Evolutionary conservation across 1,284 basidiomycete genomes (phyloP).

Genomic region (Sanghuangporus weigelae): DNA sequence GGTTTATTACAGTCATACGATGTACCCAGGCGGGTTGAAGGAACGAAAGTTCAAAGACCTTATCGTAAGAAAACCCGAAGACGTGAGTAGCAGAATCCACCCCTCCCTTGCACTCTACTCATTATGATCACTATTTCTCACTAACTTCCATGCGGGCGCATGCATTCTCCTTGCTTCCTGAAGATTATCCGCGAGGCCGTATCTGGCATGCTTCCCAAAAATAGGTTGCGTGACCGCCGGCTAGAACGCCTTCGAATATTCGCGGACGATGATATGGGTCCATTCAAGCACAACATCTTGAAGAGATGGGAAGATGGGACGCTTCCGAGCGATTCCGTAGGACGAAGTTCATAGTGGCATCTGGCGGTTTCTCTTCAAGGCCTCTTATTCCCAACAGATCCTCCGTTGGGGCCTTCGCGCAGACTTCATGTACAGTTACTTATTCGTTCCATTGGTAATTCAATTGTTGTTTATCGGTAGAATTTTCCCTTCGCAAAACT

Average conservation of each 20-base stretch:
- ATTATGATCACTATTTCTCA: neutral
- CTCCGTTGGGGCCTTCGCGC: neutral
- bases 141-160: neutral
- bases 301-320: conserved; percentile 76
- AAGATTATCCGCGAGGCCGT: conserved; percentile 95
- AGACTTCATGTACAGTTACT: neutral
- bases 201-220: conserved; percentile 95
- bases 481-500: neutral
- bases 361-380: neutral
- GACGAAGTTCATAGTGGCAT: neutral
- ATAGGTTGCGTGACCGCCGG: conserved; percentile 83
- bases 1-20: conserved; percentile 86
- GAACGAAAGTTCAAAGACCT: conserved; percentile 81
- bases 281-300: conserved; percentile 61
- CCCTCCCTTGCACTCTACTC: neutral
- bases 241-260: conserved; percentile 86
- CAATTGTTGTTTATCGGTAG: neutral
- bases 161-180: conserved; percentile 5
- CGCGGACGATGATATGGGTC: conserved; percentile 66
- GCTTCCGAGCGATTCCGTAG: conserved; percentile 29
- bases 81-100: conserved; percentile 53
- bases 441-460: neutral
- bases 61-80: conserved; percentile 84
- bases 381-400: neutral
- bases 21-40: conserved; percentile 93